A percentile compares a stretch with the other conserved stretches of the same genome.
Conservation (phyloP, 2,329 filamentous ascomycete species). For the Talaromyces sp. region DNA sequence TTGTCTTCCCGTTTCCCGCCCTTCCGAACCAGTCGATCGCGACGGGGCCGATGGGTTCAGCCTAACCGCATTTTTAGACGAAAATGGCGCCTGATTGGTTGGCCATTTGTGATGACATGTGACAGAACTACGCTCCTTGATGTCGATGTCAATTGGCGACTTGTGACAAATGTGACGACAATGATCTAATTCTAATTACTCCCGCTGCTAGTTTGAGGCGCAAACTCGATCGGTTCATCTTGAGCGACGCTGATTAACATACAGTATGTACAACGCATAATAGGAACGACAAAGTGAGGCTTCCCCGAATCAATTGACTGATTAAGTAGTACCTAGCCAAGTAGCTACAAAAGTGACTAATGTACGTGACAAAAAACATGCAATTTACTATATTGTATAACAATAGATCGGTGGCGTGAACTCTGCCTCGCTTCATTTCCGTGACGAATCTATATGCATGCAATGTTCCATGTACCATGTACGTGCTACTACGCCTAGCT, state of each 20-base stretch:
- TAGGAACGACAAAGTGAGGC: slow-evolving; percentile 6
- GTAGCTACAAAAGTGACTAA: background rate
- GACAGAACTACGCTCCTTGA: background rate
- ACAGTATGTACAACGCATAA: background rate
- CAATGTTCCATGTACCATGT: background rate
- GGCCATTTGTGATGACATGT: background rate
- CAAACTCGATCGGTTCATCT: slow-evolving; percentile 2
- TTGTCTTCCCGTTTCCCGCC: slow-evolving; percentile 13
- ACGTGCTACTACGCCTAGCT: background rate
- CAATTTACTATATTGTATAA: background rate
- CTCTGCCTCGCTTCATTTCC: slow-evolving; percentile 1
- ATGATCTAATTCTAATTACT: background rate
- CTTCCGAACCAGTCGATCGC: slow-evolving; percentile 17
- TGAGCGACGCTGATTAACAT: background rate
- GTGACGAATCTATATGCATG: slow-evolving; percentile 15
- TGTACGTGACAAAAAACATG: slow-evolving; percentile 3
- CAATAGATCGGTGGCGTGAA: slow-evolving; percentile 11
- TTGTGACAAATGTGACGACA: background rate
- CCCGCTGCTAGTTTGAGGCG: background rate
- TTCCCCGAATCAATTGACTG: background rate
- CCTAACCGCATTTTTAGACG: background rate
- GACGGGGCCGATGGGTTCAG: slow-evolving; percentile 11
- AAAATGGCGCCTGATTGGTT: background rate
- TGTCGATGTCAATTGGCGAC: background rate
- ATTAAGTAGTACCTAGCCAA: background rate